Conservation (phyloP, 257 asterid genomes). For the Forsythia viridissima region DNA sequence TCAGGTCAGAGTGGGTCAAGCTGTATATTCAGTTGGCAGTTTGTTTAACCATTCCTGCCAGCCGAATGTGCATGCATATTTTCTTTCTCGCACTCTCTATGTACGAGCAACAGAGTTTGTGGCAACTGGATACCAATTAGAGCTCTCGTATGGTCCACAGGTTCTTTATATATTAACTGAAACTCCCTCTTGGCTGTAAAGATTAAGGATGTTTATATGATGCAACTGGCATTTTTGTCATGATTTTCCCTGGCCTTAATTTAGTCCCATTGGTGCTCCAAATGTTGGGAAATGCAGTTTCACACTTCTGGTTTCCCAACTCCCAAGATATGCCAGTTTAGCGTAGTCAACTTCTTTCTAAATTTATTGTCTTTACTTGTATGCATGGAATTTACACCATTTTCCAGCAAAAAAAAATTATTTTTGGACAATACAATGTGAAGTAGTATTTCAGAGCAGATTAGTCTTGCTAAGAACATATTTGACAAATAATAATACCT, state of each 20-base stretch:
- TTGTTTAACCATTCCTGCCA: conserved; percentile 92
- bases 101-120: conserved; percentile 74
- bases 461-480: not conserved
- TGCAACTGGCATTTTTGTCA: conserved; percentile 12
- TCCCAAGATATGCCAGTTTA: not conserved
- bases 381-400: not conserved
- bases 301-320: not conserved
- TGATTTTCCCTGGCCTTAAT: conserved; percentile 9
- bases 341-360: not conserved
- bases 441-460: not conserved
- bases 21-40: conserved; percentile 77
- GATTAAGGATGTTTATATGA: conserved; percentile 11
- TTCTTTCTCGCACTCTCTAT: conserved; percentile 78
- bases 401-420: not conserved
- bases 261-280: not conserved
- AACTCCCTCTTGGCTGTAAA: not conserved
- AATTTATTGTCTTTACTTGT: not conserved
- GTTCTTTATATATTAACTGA: conserved; percentile 22
- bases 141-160: conserved; percentile 91
- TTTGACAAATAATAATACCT: not conserved
- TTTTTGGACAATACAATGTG: not conserved
- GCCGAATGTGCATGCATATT: conserved; percentile 82
- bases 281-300: not conserved
- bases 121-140: conserved; percentile 64
- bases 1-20: conserved; percentile 93